phyloP scores from a whole-genome alignment of 2,329 filamentous ascomycete genomes.

The Periconia sp. region DNA sequence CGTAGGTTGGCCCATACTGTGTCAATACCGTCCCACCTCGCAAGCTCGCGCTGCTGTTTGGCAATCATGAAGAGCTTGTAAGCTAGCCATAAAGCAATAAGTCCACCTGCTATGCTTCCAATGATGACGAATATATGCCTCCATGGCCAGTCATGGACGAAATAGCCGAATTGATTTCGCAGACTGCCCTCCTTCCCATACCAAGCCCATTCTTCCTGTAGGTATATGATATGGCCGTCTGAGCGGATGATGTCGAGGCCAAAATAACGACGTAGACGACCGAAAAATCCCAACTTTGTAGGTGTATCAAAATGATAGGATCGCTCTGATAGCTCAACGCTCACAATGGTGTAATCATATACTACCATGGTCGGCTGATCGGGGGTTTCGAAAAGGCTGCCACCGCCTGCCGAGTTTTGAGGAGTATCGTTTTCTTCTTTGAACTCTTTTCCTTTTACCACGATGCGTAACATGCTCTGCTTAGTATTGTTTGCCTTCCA shows the following conservation, averaged over 20 bases:
- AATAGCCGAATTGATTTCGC: conserved; percentile 23
- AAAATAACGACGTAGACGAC: conserved; percentile 26
- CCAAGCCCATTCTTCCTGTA: conserved; percentile 28
- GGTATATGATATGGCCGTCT: conserved; percentile 30
- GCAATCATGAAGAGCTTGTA: conserved; percentile 23
- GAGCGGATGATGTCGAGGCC: conserved; percentile 26
- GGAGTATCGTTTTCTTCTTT: conserved; percentile 11
- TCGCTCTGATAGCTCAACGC: conserved; percentile 25
- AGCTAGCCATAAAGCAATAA: conserved; percentile 18
- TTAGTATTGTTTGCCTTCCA: conserved; percentile 23
- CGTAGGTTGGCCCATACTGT: conserved; percentile 34
- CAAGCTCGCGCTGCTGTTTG: conserved; percentile 28
- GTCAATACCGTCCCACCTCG: conserved; percentile 38
- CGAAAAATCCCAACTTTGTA: conserved; percentile 15
- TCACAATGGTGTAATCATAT: conserved; percentile 27
- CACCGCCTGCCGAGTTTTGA: conserved; percentile 13
- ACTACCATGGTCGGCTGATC: conserved; percentile 12
- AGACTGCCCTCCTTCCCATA: conserved; percentile 36
- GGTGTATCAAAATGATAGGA: conserved; percentile 19
- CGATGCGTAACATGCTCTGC: conserved; percentile 31
- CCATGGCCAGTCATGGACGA: conserved; percentile 30
- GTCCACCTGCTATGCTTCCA: conserved; percentile 15
- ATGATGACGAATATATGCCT: conserved; percentile 23
- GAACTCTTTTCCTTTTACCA: conserved; percentile 22
- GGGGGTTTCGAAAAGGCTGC: conserved; percentile 20